These are phyloP conservation scores for Blastomyces emzantsi DNA, from an alignment of 2,329 filamentous ascomycete species.

Conservation along the genomic window DNA sequence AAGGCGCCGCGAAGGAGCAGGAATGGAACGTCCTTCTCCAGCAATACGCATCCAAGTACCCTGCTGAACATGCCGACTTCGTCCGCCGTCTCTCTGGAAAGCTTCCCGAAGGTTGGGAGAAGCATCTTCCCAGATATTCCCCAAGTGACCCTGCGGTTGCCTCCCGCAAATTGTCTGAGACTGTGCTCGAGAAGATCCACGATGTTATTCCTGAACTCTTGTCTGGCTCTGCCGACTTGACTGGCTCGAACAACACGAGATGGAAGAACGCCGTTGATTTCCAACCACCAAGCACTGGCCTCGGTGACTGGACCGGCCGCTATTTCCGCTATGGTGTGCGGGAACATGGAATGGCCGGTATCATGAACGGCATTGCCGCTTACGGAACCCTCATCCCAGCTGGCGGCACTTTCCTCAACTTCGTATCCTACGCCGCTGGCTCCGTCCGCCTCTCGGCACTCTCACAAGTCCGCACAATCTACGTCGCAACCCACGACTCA, in stretches of 20 bases:
- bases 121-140: slow-evolving; percentile 83
- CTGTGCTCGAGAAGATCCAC: slow-evolving; percentile 81
- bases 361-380: slow-evolving; percentile 69
- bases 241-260: slow-evolving; percentile 95
- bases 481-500: slow-evolving; percentile 96
- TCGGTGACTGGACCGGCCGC: slow-evolving; percentile 83
- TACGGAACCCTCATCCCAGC: slow-evolving; percentile 95
- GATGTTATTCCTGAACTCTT: slow-evolving; percentile 76
- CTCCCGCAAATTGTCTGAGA: slow-evolving; percentile 94
- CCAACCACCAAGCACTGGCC: slow-evolving; percentile 76
- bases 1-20: slow-evolving; percentile 80
- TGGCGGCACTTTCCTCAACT: slow-evolving; percentile 97
- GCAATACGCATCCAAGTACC: slow-evolving; percentile 73
- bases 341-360: slow-evolving; percentile 44
- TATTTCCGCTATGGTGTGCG: slow-evolving; percentile 56
- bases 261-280: slow-evolving; percentile 98
- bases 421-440: slow-evolving; percentile 95
- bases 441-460: slow-evolving; percentile 89
- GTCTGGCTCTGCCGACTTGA: slow-evolving; percentile 95
- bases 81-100: slow-evolving; percentile 68
- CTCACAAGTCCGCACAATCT: slow-evolving; percentile 83
- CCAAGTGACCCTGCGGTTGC: slow-evolving; percentile 74
- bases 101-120: slow-evolving; percentile 95
- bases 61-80: slow-evolving; percentile 71
- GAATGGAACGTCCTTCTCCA: slow-evolving; percentile 93